A percentile compares a stretch with the other conserved stretches of the same genome.
Conservation (phyloP, 164 flowering plant species). For the Dillenia turbinata region DNA sequence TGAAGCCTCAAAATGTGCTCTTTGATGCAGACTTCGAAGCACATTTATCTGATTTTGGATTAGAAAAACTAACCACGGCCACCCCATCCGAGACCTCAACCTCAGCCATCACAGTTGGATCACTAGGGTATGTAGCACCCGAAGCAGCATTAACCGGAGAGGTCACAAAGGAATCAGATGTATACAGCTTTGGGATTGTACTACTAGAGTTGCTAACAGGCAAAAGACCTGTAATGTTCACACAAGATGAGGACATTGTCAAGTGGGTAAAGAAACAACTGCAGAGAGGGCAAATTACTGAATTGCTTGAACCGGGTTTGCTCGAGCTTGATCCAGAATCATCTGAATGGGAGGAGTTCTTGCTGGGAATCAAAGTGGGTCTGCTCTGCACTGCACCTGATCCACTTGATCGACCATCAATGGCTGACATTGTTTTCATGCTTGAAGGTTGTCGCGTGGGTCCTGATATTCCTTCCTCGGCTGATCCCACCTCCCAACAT, state of each 20-base stretch:
- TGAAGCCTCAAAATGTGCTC: slow-evolving; percentile 32
- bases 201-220: slow-evolving; percentile 66
- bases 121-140: slow-evolving; percentile 58
- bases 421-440: slow-evolving; percentile 72
- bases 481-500: slow-evolving; percentile 62
- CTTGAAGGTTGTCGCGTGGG: slow-evolving; percentile 80
- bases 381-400: slow-evolving; percentile 65
- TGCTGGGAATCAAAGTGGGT: slow-evolving; percentile 66
- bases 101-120: slow-evolving; percentile 46
- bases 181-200: slow-evolving; percentile 70
- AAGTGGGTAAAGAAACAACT: slow-evolving; percentile 72
- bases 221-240: slow-evolving; percentile 61
- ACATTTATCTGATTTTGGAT: slow-evolving; percentile 34
- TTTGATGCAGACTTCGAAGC: slow-evolving; percentile 43
- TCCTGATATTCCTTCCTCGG: slow-evolving; percentile 55
- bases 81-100: slow-evolving; percentile 37
- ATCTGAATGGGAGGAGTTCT: slow-evolving; percentile 80
- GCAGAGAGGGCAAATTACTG: slow-evolving; percentile 60
- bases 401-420: slow-evolving; percentile 57
- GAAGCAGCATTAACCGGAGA: slow-evolving; percentile 46
- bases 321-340: slow-evolving; percentile 74
- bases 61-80: slow-evolving; percentile 18
- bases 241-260: slow-evolving; percentile 64
- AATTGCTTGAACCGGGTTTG: slow-evolving; percentile 58
- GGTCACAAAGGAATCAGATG: slow-evolving; percentile 52